Conservation (phyloP, 139 green algal genomes). For the Chlorella sp. region DNA sequence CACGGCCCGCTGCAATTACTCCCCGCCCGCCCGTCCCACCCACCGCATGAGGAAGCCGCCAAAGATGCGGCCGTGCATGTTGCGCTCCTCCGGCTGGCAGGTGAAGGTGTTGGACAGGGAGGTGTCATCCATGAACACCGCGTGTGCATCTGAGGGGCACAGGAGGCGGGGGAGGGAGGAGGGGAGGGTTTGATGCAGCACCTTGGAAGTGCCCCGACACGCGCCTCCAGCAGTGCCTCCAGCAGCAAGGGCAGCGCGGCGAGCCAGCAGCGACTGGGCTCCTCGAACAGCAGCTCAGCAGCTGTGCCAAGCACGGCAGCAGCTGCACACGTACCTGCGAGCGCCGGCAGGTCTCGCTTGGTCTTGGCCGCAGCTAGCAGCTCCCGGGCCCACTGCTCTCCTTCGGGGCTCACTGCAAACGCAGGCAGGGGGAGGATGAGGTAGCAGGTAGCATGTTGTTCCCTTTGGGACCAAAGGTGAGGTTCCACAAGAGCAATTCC, state of each 20-base stretch:
- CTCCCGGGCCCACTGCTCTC: slow-evolving; percentile 40
- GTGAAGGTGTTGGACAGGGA: slow-evolving; percentile 78
- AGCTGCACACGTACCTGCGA: not conserved
- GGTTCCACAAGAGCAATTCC: too few species aligned
- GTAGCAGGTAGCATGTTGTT: not conserved
- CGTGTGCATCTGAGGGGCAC: slow-evolving; percentile 44
- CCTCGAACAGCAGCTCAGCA: too few species aligned
- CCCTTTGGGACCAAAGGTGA: too few species aligned
- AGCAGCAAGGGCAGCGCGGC: too few species aligned
- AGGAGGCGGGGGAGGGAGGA: not conserved
- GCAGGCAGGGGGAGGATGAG: not conserved
- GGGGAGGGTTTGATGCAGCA: too few species aligned
- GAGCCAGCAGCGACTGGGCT: too few species aligned
- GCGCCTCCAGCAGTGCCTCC: too few species aligned
- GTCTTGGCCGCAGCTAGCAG: slow-evolving; percentile 40
- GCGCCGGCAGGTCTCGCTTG: slow-evolving; percentile 1
- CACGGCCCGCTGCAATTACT: too few species aligned
- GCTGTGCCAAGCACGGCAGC: too few species aligned
- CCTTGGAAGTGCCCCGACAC: too few species aligned
- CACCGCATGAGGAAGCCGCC: slow-evolving; percentile 90
- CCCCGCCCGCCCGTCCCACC: not conserved
- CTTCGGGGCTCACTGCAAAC: slow-evolving; percentile 16
- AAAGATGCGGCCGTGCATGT: slow-evolving; percentile 84
- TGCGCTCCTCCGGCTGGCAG: slow-evolving; percentile 89
- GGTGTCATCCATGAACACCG: slow-evolving; percentile 66